Evolutionary conservation across 805 yeast species (phyloP), one percentile per base, ranked within the genome.

Genomic region (Hagleromyces aurorensis): DNA sequence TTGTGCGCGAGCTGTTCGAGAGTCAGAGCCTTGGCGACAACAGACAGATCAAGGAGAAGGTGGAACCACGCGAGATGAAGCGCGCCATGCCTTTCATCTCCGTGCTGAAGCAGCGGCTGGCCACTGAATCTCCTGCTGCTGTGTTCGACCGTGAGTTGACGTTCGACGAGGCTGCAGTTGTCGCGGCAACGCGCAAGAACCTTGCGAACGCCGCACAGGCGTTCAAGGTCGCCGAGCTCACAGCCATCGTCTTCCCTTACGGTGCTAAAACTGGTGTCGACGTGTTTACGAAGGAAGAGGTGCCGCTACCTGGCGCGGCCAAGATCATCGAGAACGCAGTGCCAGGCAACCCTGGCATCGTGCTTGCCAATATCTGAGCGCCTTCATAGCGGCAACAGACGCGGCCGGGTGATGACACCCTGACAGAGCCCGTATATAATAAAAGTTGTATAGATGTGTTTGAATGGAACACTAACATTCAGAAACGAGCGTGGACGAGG

Each of bases 51-150:
- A 78, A 70, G 56, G 70, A 74, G 44, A 72, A 65, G 53, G 75
- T 81, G 37, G 63, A 65, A 16, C 83, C 83, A 43, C 78, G 77
- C 57, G 97, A 91, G 50, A 83, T 87, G 82, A 91, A 91, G 72
- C 79, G 93, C 48, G 96, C 95, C 37, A 91, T 91, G 97, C 97
- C 97, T 36, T 89, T 87, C 59, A 86, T 91, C 38, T 78, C 89
- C 41, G 65, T 74, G 46, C 66, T 91, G 58, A 87, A 91, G 61
- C 83, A 78, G 54, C 76, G 94, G 64, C 68, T 91, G 43, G 38
- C 43, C 25, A 61, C 67, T 21, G 93, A 82, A 52, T 60, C 77
- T 17, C 77, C 95, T 12, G 74, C 71, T 31, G 71, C 72, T 30
- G 95, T 91, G 15, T 85, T 91, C 69, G 78, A 86, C 69, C 75